phyloP scores from a whole-genome alignment of 345 rosid genomes.

The Populus tremula region DNA sequence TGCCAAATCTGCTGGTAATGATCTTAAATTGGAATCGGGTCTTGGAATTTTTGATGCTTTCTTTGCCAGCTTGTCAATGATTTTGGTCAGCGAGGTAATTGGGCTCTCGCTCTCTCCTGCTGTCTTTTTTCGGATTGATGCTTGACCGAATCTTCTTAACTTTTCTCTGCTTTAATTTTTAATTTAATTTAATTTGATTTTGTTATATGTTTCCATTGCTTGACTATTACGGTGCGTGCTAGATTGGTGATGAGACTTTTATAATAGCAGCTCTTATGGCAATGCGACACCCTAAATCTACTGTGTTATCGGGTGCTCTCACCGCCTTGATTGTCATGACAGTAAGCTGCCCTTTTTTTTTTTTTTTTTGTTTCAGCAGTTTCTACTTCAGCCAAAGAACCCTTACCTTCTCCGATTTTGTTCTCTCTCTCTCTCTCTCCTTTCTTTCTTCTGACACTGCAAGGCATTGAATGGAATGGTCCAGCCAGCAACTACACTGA shows the following conservation, averaged over 20 bases:
- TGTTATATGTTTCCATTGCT: background rate
- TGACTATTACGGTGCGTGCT: conserved; percentile 8
- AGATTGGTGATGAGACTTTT: conserved; percentile 99
- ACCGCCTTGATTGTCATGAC: conserved; percentile 94
- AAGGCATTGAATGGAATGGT: background rate
- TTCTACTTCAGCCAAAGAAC: background rate
- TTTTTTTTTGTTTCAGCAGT: background rate
- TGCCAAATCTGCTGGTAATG: conserved; percentile 24
- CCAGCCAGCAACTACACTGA: conserved; percentile 1
- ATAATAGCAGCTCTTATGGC: conserved; percentile 99
- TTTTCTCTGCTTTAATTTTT: background rate
- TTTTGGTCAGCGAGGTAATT: conserved; percentile 84
- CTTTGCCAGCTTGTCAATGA: conserved; percentile 89
- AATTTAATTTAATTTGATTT: background rate
- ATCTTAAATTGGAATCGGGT: conserved; percentile 55
- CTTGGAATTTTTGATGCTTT: conserved; percentile 92
- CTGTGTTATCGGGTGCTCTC: conserved; percentile 88
- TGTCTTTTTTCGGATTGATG: background rate
- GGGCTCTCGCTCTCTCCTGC: conserved; percentile 15
- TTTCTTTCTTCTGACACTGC: background rate
- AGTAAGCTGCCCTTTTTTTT: conserved; percentile 42
- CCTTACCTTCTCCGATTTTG: background rate
- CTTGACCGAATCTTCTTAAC: background rate
- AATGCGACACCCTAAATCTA: conserved; percentile 98
- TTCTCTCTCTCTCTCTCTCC: background rate